These are phyloP conservation scores for Cajanus cajan DNA, from an alignment of 306 rosid genomes.

Conservation along the genomic window DNA sequence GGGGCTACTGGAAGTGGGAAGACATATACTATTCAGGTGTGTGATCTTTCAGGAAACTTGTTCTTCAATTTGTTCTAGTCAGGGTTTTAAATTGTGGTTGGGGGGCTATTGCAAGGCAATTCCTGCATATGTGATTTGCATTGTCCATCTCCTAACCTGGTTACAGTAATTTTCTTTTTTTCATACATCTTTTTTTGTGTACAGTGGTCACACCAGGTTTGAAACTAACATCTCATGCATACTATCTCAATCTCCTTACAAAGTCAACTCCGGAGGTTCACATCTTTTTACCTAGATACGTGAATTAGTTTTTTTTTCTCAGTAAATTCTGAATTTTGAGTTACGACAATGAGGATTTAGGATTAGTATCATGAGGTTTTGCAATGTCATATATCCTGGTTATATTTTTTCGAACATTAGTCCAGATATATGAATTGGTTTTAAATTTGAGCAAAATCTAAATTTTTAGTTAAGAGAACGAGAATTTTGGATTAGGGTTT, in stretches of 20 bases:
- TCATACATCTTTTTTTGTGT: too few species aligned
- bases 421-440: background rate
- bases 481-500: background rate
- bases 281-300: background rate
- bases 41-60: conserved; percentile 8
- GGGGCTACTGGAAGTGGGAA: too few species aligned
- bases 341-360: background rate
- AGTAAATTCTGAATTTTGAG: background rate
- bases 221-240: too few species aligned
- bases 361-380: background rate
- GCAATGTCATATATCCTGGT: background rate
- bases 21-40: conserved; percentile 94
- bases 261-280: too few species aligned
- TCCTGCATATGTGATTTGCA: background rate
- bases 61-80: background rate
- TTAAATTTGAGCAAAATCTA: background rate
- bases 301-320: background rate
- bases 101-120: background rate
- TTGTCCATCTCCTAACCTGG: background rate
- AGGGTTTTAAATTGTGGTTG: background rate
- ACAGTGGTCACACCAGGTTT: too few species aligned
- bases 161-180: too few species aligned
- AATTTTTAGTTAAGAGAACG: background rate
- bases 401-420: background rate
- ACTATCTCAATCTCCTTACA: too few species aligned